These are phyloP conservation scores for Exserohilum rostratum DNA, from an alignment of 2,329 filamentous ascomycete genomes.

Conservation along the genomic window DNA sequence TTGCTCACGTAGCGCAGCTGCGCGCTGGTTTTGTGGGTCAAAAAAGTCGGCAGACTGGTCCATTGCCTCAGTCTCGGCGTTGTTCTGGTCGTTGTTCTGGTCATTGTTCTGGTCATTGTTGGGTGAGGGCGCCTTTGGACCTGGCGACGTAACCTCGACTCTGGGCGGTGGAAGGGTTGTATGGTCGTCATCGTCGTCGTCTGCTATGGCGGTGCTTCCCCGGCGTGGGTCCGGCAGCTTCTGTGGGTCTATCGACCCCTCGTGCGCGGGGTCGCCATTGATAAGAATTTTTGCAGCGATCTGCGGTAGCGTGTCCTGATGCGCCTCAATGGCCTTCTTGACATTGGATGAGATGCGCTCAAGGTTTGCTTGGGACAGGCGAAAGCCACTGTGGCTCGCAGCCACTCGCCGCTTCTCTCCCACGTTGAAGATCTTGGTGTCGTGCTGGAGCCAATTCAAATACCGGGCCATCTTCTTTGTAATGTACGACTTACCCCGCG, in stretches of 20 bases:
- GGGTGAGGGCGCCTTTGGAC: conserved; percentile 31
- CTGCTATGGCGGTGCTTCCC: conserved; percentile 35
- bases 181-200: conserved; percentile 11
- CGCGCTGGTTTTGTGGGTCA: conserved; percentile 83
- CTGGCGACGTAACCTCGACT: conserved; percentile 45
- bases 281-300: conserved; percentile 63
- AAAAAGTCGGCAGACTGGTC: conserved; percentile 95
- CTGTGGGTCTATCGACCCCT: conserved; percentile 42
- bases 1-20: conserved; percentile 84
- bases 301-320: conserved; percentile 39
- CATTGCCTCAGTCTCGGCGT: conserved; percentile 60
- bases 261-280: conserved; percentile 59
- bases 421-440: conserved; percentile 96
- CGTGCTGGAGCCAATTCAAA: conserved; percentile 95
- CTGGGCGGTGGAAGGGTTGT: conserved; percentile 30
- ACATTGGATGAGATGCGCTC: conserved; percentile 36
- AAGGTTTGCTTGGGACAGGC: conserved; percentile 40
- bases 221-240: conserved; percentile 37
- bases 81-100: conserved; percentile 29
- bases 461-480: conserved; percentile 98
- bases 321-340: conserved; percentile 31
- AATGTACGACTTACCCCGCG: conserved; percentile 96
- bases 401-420: conserved; percentile 86
- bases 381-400: conserved; percentile 63
- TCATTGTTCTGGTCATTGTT: conserved; percentile 30